phyloP scores from a whole-genome alignment of 73 alveolate species.

The Paramecium octaurelia region DNA sequence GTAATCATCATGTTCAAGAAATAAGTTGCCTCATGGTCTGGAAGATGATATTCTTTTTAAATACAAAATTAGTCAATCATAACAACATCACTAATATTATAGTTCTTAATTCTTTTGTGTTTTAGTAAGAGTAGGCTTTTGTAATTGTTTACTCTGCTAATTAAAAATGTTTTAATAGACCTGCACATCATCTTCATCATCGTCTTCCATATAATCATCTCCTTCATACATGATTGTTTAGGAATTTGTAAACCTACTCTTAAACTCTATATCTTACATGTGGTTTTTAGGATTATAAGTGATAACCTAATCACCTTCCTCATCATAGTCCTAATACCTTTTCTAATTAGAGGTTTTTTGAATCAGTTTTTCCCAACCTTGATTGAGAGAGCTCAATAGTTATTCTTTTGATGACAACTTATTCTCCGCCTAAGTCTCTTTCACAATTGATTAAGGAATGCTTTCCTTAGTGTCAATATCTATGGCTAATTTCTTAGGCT shows the following conservation, averaged over 20 bases:
- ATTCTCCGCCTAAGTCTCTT: neutral
- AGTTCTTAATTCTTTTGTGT: conserved; percentile 22
- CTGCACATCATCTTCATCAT: conserved; percentile 17
- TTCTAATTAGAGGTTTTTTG: neutral
- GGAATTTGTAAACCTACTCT: neutral
- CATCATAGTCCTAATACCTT: neutral
- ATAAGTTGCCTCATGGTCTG: conserved; percentile 53
- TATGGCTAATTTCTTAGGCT: neutral
- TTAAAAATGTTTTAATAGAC: neutral
- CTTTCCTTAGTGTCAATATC: conserved; percentile 22
- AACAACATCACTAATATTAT: neutral
- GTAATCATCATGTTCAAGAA: conserved; percentile 49
- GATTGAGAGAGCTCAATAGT: neutral
- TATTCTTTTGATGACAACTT: neutral
- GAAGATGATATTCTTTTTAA: conserved; percentile 41
- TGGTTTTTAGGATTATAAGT: neutral
- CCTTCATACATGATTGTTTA: neutral
- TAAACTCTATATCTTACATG: neutral
- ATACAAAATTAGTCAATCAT: neutral
- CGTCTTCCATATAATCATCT: conserved; percentile 38
- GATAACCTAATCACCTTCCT: neutral
- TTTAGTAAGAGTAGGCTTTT: conserved; percentile 10
- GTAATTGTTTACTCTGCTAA: neutral
- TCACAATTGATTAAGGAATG: neutral
- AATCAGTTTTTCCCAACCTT: conserved; percentile 3